Conservation (phyloP, 2,329 filamentous ascomycete species). For the Clarireedia homoeocarpa region DNA sequence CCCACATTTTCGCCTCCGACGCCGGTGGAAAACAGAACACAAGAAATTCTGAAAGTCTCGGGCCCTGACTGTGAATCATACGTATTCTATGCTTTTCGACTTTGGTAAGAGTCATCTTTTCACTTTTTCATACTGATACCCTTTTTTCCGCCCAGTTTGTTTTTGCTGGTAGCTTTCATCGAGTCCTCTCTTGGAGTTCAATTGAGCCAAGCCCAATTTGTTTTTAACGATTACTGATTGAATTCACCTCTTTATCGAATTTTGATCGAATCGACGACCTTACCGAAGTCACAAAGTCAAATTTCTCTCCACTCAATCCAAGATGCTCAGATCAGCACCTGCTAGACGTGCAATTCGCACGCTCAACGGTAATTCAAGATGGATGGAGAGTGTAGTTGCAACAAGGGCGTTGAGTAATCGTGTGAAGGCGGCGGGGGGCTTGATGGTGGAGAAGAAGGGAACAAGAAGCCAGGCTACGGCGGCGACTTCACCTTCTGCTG, state of each 20-base stretch:
- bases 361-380: conserved; percentile 28
- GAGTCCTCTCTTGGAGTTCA: too few relatives aligned
- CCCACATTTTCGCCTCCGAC: conserved; percentile 11
- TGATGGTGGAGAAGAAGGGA: conserved; percentile 7
- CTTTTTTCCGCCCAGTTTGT: too few relatives aligned
- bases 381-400: conserved; percentile 2
- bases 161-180: too few relatives aligned
- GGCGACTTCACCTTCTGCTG: conserved; percentile 31
- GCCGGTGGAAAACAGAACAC: conserved; percentile 6
- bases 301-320: background rate
- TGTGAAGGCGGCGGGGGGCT: conserved; percentile 35
- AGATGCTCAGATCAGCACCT: conserved; percentile 43
- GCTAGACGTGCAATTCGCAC: conserved; percentile 41
- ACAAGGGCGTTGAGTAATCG: conserved; percentile 12
- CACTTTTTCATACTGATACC: background rate
- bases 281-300: too few relatives aligned
- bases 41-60: background rate
- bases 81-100: background rate
- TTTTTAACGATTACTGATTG: too few relatives aligned
- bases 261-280: background rate
- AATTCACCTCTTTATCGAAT: background rate
- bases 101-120: background rate
- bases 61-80: background rate
- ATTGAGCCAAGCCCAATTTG: too few relatives aligned
- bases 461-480: conserved; percentile 41